Conservation (phyloP, 345 rosid species). For the Eucalyptus virginea region DNA sequence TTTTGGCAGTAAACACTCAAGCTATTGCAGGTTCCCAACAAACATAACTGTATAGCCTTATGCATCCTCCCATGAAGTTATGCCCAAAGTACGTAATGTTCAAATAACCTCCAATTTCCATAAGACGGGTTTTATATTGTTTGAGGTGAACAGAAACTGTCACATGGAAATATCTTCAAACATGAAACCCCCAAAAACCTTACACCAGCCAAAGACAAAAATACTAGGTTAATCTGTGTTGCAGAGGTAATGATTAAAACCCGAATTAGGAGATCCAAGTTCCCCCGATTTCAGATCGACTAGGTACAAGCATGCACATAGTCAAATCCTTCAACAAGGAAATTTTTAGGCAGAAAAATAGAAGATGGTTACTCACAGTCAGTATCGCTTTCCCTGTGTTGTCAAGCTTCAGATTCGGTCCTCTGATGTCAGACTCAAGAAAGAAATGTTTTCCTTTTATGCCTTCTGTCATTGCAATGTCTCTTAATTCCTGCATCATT, state of each 20-base stretch:
- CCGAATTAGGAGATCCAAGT: neutral
- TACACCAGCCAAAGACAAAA: neutral
- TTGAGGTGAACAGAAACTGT: neutral
- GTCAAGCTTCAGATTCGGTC: constrained; percentile 81
- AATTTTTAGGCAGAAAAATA: neutral
- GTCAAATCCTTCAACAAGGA: neutral
- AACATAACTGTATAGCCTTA: neutral
- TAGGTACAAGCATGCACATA: neutral
- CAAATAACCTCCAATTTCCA: neutral
- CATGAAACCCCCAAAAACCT: neutral
- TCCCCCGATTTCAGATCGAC: neutral
- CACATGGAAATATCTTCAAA: neutral
- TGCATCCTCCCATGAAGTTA: neutral
- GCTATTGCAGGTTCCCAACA: neutral
- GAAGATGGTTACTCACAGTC: constrained; percentile 38
- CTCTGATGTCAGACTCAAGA: constrained; percentile 81
- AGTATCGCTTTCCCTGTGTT: constrained; percentile 86
- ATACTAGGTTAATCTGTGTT: neutral
- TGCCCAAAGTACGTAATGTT: neutral
- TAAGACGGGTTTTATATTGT: neutral
- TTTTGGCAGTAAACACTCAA: neutral
- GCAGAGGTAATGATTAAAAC: neutral
- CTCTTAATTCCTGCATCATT: constrained; percentile 58
- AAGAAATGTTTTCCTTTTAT: constrained; percentile 73
- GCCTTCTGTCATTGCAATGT: constrained; percentile 51